A percentile compares a stretch with the other conserved stretches of the same genome.
Evolutionary conservation across 2,329 filamentous ascomycete species (phyloP).

Genomic region (Onygenales sp.): DNA sequence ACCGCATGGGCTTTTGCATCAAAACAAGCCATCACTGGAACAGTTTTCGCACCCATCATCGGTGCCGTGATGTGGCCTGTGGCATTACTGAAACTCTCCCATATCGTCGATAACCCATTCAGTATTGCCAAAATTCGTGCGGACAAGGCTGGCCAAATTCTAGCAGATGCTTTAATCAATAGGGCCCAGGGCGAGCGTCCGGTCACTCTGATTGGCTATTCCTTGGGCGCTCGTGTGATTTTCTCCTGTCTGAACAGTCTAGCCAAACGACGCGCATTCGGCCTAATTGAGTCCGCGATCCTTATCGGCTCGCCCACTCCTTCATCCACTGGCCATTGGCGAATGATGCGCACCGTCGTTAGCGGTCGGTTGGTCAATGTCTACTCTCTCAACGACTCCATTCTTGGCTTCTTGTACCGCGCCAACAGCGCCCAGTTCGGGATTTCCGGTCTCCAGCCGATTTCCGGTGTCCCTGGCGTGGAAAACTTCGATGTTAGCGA

Average conservation of each 20-base stretch:
- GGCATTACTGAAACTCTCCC: slow-evolving; percentile 55
- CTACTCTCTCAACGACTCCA: slow-evolving; percentile 77
- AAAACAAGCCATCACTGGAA: slow-evolving; percentile 63
- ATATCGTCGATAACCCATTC: slow-evolving; percentile 73
- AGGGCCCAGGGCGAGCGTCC: slow-evolving; percentile 72
- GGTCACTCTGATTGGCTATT: slow-evolving; percentile 73
- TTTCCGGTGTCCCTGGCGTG: slow-evolving; percentile 42
- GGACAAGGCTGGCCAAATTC: slow-evolving; percentile 68
- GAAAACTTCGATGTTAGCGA: slow-evolving; percentile 61
- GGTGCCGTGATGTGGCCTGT: slow-evolving; percentile 60
- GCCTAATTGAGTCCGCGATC: slow-evolving; percentile 72
- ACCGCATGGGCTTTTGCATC: slow-evolving; percentile 71
- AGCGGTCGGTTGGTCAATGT: slow-evolving; percentile 78
- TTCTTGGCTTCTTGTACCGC: slow-evolving; percentile 80
- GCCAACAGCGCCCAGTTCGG: slow-evolving; percentile 74
- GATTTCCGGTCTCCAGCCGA: slow-evolving; percentile 70
- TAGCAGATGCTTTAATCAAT: slow-evolving; percentile 75
- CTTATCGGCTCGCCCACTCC: slow-evolving; percentile 75
- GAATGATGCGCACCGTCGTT: slow-evolving; percentile 65
- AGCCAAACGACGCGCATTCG: slow-evolving; percentile 70
- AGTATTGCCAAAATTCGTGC: slow-evolving; percentile 65
- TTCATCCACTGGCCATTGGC: slow-evolving; percentile 63
- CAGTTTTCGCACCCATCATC: slow-evolving; percentile 58
- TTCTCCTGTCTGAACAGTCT: slow-evolving; percentile 71
- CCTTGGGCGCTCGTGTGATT: slow-evolving; percentile 70